Evolutionary conservation across 2,329 filamentous ascomycete species (phyloP), one percentile per base, ranked within the genome.

Genomic region (Pseudodiploospora longispora): DNA sequence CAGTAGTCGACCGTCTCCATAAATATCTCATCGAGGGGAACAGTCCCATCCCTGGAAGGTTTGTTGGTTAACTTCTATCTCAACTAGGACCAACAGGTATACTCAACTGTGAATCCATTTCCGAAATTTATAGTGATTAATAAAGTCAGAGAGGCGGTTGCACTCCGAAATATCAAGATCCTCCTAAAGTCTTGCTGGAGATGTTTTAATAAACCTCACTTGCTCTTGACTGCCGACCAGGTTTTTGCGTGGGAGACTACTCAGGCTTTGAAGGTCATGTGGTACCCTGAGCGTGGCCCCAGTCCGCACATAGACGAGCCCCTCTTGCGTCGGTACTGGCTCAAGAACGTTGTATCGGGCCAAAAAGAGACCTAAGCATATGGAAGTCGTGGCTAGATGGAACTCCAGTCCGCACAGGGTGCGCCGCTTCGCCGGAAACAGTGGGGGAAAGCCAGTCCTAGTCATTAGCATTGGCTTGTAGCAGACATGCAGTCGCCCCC

Each of bases 1-100:
- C 82, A 70, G 51, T 82, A 67, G 10, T 70, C 67, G 47, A 83
- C 64, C 5, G 76, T 81, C 55, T 82, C 74, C 51, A 76, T 67
- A 56, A 77, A 78, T 37, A 65, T 65, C 43, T 74, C 71, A 61
- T 83, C 80, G 52, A 85, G 65, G 51, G 71, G 67, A 47, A 66
- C 69, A 40, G 68, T 77, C 51, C 66, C 66, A 53, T 71, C 67
- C 52, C 74, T 78, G 31, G 40, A 39, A 33, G 12, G 27, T n/a
- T 27, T 10, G 41, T 47, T 40, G 43, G 44, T 41, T 19, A 19
- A 19, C 19, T 19, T 19, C 19, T 19, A 19, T 19, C 19, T 19
- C 19, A 19, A 3, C 19, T 19, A 19, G 19, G 19, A 19, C 19
- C 19, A 19, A 19, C 19, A 19, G 19, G 19, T 19, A 19, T 19